Evolutionary conservation across 1,284 basidiomycete species (phyloP), one percentile per base, ranked within the genome.

Genomic region (Gymnopus androsaceus): DNA sequence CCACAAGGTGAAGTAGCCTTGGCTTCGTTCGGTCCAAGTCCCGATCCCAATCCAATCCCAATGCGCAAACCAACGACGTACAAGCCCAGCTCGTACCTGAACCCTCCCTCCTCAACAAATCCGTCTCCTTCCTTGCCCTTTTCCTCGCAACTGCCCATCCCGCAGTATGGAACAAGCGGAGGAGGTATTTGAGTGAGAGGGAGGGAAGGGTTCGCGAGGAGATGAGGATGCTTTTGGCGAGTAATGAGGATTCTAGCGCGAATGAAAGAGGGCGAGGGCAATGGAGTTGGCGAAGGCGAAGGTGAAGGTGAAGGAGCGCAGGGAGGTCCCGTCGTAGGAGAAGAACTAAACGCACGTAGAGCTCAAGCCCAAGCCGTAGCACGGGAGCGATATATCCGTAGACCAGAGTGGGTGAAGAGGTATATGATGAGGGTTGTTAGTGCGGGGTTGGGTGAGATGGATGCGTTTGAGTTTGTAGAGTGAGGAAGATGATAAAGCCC

Each of bases 191-290:
- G 62, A 73, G 83, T 63, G 76, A 76, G 58, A 73, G 89, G 38
- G 89, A 92, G 70, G 85, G 86, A 3, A 75, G 79, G 31, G 68
- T 92, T 21, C 76, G 88, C 61, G 86, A 83, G 25, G 89, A 90
- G 69, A 82, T 80, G 56, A 81, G 2, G 48, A 37, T n/a, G 34
- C 14, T n/a, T 34, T 14, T 31, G 75, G 80, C 47, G 64, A 68
- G 25, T 60, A 59, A n/a, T 14, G 68, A 72, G 57, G 66, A 63
- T 31, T 67, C 67, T 40, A 71, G 72, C 27, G 66, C 63, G 34
- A 69, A 67, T 38, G 71, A 72, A 27, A n/a, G n/a, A n/a, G n/a
- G n/a, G n/a, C 23, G 38, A 40, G 36, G 36, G 36, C 6, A 37
- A 15, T 15, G 6, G 8, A 8, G 38, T 40, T 21, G 38, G 36